Evolutionary conservation across 176 grass and related monocot genomes (phyloP), one percentile per base, ranked within the genome.

Genomic region (Chrysopogon serrulatus): DNA sequence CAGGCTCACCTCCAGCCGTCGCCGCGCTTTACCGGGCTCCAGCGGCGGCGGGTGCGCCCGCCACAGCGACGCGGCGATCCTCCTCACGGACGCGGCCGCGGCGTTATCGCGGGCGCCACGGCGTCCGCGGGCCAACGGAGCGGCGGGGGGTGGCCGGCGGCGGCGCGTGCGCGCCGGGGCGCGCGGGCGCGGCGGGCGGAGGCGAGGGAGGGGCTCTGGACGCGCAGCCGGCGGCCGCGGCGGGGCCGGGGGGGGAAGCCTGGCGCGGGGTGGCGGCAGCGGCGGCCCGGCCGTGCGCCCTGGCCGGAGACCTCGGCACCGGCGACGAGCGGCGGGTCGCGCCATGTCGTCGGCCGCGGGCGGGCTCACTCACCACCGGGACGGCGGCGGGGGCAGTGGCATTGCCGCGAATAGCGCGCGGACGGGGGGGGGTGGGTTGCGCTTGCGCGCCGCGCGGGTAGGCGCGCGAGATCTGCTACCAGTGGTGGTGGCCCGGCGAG

Each of bases 61-160:
- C 91, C 91, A 93, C 10, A 93, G 77, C 48, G 82, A 85, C 30
- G 88, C 85, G 12, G 89, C 94, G 60, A 97, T 91, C 87, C 83
- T 97, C 69, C 94, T 85, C 17, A 87, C 94, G 40, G 92, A 90
- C 31, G 78, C 64, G 70, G 18, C 40, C 27, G 59, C 43, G 37
- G 39, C 73, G 17, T 21, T 66, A 11, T 9, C 28, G 48, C 66
- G 32, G 35, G 37, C 34, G 34, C 68, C 19, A 54, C 83, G 35
- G 44, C 85, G 63, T 82, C 36, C 40, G 51, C 71, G 23, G 77
- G 77, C 80, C 77, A 81, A 65, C 73, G 45, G 10, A 77, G 77
- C 26, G 41, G 77, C n/a, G 77, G 77, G 77, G 77, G 31, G 80
- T 86, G 77, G 66, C 15, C 32, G 80, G 81, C 39, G 79, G 72